phyloP scores from a whole-genome alignment of 2,329 filamentous ascomycete genomes.

The Xylaria sp. region DNA sequence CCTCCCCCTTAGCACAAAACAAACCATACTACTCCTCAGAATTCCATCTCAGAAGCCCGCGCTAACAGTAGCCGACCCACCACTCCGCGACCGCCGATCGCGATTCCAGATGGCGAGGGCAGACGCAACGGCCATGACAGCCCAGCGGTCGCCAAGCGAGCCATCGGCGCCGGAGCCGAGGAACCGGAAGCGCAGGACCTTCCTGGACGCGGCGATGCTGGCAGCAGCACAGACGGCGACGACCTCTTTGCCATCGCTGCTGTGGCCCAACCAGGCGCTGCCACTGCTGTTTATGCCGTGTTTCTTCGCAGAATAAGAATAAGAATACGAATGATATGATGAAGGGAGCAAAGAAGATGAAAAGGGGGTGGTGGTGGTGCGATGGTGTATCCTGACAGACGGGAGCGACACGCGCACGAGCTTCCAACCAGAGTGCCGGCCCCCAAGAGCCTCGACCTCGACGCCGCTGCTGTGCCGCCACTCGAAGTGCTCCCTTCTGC shows the following conservation, averaged over 20 bases:
- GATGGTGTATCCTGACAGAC: background rate
- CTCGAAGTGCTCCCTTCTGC: slow-evolving; percentile 53
- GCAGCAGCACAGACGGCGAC: slow-evolving; percentile 52
- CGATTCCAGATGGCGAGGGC: slow-evolving; percentile 49
- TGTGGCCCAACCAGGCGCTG: slow-evolving; percentile 9
- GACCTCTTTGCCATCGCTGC: slow-evolving; percentile 54
- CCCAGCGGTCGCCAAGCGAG: slow-evolving; percentile 55
- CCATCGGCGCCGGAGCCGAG: slow-evolving; percentile 53
- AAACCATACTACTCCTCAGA: background rate
- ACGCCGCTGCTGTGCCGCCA: slow-evolving; percentile 54
- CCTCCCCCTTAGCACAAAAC: background rate
- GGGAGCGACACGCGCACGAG: slow-evolving; percentile 51
- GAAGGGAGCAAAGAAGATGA: too few relatives aligned
- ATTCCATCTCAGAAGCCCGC: slow-evolving; percentile 12
- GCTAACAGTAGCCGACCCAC: background rate
- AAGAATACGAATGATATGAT: too few relatives aligned
- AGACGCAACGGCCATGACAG: slow-evolving; percentile 55
- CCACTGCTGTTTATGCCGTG: background rate
- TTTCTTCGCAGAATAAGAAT: background rate
- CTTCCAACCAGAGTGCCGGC: slow-evolving; percentile 53
- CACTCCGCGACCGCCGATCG: background rate
- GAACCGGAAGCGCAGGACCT: slow-evolving; percentile 54
- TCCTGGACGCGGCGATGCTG: slow-evolving; percentile 48
- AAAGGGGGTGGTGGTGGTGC: background rate
- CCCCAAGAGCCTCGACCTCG: slow-evolving; percentile 50